A percentile compares a stretch with the other conserved stretches of the same genome.
These are phyloP conservation scores for Sphagnum fallax DNA, from an alignment of 228 moss, liverwort and hornwort genomes.

Conservation along the genomic window DNA sequence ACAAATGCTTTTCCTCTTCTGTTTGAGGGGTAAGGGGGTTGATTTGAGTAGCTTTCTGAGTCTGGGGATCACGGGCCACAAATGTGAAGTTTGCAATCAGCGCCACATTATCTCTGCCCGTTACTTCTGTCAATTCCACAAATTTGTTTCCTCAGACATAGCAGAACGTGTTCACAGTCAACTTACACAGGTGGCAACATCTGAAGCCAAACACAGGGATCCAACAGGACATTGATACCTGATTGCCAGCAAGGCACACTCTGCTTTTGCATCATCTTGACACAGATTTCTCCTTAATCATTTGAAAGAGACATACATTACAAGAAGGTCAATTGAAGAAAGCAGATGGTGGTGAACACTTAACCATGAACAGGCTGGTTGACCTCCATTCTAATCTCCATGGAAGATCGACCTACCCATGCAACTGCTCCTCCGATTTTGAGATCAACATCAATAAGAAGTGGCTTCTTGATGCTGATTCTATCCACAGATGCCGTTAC, in stretches of 20 bases:
- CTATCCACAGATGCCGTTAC: conserved; percentile 98
- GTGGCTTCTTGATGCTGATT: conserved; percentile 71
- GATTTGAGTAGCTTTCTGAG: conserved; percentile 60
- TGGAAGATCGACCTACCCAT: conserved; percentile 83
- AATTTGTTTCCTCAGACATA: too few species aligned
- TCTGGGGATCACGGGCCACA: conserved; percentile 82
- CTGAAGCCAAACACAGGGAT: too few species aligned
- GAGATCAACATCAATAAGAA: conserved; percentile 64
- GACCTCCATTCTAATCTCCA: conserved; percentile 97
- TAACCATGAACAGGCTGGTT: conserved; percentile 61
- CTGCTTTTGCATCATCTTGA: too few species aligned
- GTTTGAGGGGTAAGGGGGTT: conserved; percentile 66
- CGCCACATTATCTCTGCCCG: conserved; percentile 45
- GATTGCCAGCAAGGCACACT: too few species aligned
- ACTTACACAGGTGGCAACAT: too few species aligned
- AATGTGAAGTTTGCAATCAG: conserved; percentile 92
- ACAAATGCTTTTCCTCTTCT: conserved; percentile 56
- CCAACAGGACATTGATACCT: too few species aligned
- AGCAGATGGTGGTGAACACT: too few species aligned
- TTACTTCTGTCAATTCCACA: conserved; percentile 14
- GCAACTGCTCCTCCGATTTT: conserved; percentile 69
- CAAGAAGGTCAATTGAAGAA: too few species aligned
- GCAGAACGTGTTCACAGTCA: too few species aligned
- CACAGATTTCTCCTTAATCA: too few species aligned
- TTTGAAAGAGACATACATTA: too few species aligned